Conservation (phyloP, 2,329 filamentous ascomycete species). For the Dryadomyces quercus-mongolicae region DNA sequence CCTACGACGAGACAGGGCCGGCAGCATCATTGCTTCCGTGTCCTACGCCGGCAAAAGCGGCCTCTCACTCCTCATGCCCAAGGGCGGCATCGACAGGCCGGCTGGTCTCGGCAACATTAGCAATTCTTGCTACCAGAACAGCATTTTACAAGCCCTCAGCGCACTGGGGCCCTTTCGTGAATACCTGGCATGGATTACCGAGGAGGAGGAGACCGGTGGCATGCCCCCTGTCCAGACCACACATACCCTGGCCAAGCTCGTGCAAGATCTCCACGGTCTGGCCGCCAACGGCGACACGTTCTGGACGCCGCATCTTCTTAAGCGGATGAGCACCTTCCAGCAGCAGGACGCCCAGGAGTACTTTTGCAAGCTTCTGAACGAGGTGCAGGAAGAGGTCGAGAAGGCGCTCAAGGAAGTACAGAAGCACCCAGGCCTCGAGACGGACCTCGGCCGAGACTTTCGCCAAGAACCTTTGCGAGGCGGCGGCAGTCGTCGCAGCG, state of each 20-base stretch:
- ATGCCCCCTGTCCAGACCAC: slow-evolving; percentile 23
- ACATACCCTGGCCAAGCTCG: slow-evolving; percentile 47
- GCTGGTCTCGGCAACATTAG: slow-evolving; percentile 79
- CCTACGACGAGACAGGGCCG: slow-evolving; percentile 42
- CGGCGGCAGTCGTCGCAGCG: background rate
- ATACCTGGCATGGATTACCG: slow-evolving; percentile 45
- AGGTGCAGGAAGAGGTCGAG: slow-evolving; percentile 66
- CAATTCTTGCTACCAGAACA: slow-evolving; percentile 98
- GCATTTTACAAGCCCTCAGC: slow-evolving; percentile 74
- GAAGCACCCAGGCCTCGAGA: slow-evolving; percentile 27
- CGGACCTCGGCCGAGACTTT: slow-evolving; percentile 14
- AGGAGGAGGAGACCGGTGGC: slow-evolving; percentile 18
- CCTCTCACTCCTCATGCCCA: slow-evolving; percentile 16
- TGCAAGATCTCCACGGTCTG: slow-evolving; percentile 57
- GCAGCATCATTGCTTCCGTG: slow-evolving; percentile 42
- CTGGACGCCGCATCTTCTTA: slow-evolving; percentile 71
- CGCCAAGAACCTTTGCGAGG: slow-evolving; percentile 13
- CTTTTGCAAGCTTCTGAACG: slow-evolving; percentile 77
- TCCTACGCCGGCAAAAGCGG: slow-evolving; percentile 43
- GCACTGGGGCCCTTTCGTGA: slow-evolving; percentile 57
- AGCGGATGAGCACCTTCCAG: slow-evolving; percentile 89
- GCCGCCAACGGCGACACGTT: slow-evolving; percentile 63
- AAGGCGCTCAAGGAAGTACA: slow-evolving; percentile 28
- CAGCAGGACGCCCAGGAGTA: slow-evolving; percentile 98
- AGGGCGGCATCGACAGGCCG: slow-evolving; percentile 31